Conservation (phyloP, 1,139 yeast genomes). For the Trichomonascaceae sp. region DNA sequence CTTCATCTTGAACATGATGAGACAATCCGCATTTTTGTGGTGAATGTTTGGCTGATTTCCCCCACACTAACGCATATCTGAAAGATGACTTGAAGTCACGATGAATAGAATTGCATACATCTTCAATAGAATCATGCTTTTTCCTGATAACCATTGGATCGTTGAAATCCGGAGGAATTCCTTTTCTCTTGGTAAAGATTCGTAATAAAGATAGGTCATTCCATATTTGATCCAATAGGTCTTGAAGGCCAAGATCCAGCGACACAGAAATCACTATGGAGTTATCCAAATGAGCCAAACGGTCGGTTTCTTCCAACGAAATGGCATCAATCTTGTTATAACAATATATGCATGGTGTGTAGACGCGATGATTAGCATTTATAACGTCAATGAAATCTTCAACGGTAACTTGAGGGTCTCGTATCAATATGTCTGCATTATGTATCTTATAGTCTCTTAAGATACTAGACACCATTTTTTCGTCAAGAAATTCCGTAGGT, state of each 20-base stretch:
- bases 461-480: constrained; percentile 68
- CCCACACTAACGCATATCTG: constrained; percentile 95
- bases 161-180: constrained; percentile 67
- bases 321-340: constrained; percentile 96
- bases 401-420: constrained; percentile 84
- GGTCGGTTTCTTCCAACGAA: constrained; percentile 87
- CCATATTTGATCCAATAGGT: constrained; percentile 91
- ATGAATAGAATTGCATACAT: constrained; percentile 88
- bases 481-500: constrained; percentile 79
- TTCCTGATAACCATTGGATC: constrained; percentile 91
- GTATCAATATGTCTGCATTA: constrained; percentile 84
- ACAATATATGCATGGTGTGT: constrained; percentile 86
- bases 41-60: constrained; percentile 87
- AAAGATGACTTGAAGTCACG: constrained; percentile 88
- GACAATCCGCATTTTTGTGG: constrained; percentile 93
- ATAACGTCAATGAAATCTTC: constrained; percentile 93
- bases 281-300: constrained; percentile 85
- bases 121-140: constrained; percentile 66
- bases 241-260: constrained; percentile 76
- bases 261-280: constrained; percentile 94
- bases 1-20: constrained; percentile 85
- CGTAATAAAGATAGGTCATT: constrained; percentile 72
- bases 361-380: constrained; percentile 79
- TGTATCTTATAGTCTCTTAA: constrained; percentile 84
- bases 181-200: constrained; percentile 82